phyloP scores from a whole-genome alignment of 2,329 filamentous ascomycete genomes.

The Dactylellina haptotyla region DNA sequence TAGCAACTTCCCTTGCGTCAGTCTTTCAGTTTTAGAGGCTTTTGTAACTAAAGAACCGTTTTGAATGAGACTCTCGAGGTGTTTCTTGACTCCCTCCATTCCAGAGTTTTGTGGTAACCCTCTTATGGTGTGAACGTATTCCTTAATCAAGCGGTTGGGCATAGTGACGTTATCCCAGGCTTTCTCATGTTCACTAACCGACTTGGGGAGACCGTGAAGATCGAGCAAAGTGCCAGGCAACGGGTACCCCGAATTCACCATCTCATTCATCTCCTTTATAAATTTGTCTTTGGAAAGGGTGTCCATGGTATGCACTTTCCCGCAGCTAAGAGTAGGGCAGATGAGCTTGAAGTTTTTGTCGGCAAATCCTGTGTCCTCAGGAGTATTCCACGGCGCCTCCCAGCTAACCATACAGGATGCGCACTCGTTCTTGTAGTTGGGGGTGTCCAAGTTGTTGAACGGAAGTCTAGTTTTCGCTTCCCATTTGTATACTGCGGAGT shows the following conservation, averaged over 20 bases:
- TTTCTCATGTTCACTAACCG: constrained; percentile 56
- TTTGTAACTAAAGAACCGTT: constrained; percentile 61
- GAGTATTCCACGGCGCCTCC: constrained; percentile 59
- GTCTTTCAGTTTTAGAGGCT: constrained; percentile 59
- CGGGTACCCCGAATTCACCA: constrained; percentile 66
- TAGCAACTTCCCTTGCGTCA: constrained; percentile 44
- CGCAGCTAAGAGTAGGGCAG: constrained; percentile 67
- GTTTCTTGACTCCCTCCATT: constrained; percentile 66
- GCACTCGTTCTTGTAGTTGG: constrained; percentile 28
- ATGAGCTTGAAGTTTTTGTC: constrained; percentile 67
- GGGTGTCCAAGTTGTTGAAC: constrained; percentile 32
- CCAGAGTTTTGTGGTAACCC: constrained; percentile 60
- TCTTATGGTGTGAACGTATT: constrained; percentile 62
- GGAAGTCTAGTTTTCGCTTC: constrained; percentile 41
- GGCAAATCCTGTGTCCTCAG: constrained; percentile 69
- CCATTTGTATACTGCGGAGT: constrained; percentile 47
- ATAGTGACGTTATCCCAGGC: constrained; percentile 63
- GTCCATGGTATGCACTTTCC: constrained; percentile 67
- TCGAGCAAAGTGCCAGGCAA: constrained; percentile 76
- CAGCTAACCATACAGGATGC: constrained; percentile 51
- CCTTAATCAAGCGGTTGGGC: constrained; percentile 69
- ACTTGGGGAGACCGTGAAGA: constrained; percentile 66
- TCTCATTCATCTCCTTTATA: constrained; percentile 66
- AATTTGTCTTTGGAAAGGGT: constrained; percentile 73
- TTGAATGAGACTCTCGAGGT: constrained; percentile 65